phyloP scores from a whole-genome alignment of 306 rosid species.

The Lathyrus tuberosus region DNA sequence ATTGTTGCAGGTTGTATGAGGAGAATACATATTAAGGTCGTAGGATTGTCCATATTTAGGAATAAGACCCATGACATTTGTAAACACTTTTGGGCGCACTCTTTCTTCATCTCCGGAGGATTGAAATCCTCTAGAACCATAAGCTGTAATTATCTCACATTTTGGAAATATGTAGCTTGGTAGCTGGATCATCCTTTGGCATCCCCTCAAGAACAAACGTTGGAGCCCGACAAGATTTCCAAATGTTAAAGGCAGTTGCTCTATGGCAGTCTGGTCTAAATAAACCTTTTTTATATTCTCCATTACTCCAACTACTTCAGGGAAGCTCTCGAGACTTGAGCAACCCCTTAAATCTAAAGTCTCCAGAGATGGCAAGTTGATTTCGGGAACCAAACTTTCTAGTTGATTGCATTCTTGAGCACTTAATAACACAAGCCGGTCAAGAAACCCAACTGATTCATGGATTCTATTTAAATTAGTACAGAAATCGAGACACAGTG shows the following conservation, averaged over 20 bases:
- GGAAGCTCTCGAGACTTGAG: slow-evolving; percentile 11
- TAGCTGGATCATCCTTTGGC: too few species aligned
- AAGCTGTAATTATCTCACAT: not conserved
- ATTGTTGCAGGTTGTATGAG: not conserved
- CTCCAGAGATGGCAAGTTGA: slow-evolving; percentile 33
- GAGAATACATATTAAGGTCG: slow-evolving; percentile 7
- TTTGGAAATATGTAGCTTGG: too few species aligned
- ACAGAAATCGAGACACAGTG: slow-evolving; percentile 14
- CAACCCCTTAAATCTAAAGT: slow-evolving; percentile 18
- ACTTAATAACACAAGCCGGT: slow-evolving; percentile 18
- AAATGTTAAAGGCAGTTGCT: slow-evolving; percentile 29
- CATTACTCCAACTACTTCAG: slow-evolving; percentile 15
- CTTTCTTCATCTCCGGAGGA: not conserved
- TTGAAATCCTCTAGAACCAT: not conserved
- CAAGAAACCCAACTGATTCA: slow-evolving; percentile 23
- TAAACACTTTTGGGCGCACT: not conserved
- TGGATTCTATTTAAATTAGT: slow-evolving; percentile 12
- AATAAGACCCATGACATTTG: not conserved
- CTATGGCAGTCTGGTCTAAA: slow-evolving; percentile 14
- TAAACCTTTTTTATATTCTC: slow-evolving; percentile 23
- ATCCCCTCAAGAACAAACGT: too few species aligned
- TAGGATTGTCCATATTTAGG: not conserved
- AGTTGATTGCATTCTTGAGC: slow-evolving; percentile 24
- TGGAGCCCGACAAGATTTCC: slow-evolving; percentile 16
- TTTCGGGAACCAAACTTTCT: not conserved